phyloP scores from a whole-genome alignment of 2,329 filamentous ascomycete genomes.

The Aspergillus brasiliensis region DNA sequence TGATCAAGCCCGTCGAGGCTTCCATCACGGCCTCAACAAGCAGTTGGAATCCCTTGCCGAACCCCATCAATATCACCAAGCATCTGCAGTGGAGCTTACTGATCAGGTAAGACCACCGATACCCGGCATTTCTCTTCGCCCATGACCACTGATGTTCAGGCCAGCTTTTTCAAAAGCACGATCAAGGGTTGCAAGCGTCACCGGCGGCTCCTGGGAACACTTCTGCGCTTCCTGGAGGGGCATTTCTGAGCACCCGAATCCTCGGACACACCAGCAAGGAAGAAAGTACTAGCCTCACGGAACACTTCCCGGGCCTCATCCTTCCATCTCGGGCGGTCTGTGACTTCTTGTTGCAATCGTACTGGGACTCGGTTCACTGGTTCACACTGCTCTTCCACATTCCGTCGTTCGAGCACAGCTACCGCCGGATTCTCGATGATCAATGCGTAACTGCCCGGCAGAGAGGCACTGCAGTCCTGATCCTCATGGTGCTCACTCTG shows the following conservation, averaged over 20 bases:
- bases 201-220: not conserved
- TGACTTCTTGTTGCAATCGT: not conserved
- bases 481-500: not conserved
- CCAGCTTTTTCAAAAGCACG: not conserved
- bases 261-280: not conserved
- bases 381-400: not conserved
- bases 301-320: not conserved
- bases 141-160: not conserved
- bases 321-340: not conserved
- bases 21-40: no score
- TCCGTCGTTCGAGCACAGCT: not conserved
- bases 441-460: not conserved
- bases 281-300: not conserved
- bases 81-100: not conserved
- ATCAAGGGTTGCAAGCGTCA: not conserved
- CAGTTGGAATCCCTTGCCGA: no score
- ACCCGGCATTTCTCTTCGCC: not conserved
- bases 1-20: no score
- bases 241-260: not conserved
- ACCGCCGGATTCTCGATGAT: not conserved
- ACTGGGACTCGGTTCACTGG: not conserved
- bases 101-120: not conserved
- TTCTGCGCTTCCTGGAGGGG: not conserved
- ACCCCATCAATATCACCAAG: not conserved
- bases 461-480: not conserved